Percentiles rank a stretch among this genome's conserved stretches.
Conservation (phyloP, 176 grass and related monocot genomes). For the Carex cristatella region DNA sequence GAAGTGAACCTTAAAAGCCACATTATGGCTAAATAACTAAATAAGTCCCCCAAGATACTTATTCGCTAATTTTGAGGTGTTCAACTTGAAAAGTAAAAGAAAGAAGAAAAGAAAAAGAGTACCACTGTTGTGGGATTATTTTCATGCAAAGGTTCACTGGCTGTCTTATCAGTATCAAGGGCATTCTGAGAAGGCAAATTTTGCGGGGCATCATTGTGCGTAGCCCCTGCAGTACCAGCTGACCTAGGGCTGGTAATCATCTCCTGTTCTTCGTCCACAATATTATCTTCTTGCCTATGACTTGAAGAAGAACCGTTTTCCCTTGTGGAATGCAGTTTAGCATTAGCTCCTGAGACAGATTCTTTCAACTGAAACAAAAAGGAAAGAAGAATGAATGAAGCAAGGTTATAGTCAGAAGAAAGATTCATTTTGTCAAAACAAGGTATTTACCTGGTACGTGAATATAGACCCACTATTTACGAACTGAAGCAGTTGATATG, state of each 20-base stretch:
- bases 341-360: background rate
- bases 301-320: background rate
- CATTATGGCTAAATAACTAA: background rate
- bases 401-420: background rate
- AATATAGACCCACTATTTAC: background rate
- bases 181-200: background rate
- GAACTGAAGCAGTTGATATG: background rate
- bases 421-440: background rate
- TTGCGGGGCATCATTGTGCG: background rate
- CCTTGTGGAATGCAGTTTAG: background rate
- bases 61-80: background rate
- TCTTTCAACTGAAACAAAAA: constrained; percentile 21
- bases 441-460: background rate
- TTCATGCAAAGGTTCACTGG: background rate
- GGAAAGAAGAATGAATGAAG: background rate
- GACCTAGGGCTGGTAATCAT: background rate
- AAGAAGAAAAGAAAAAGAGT: background rate
- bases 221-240: background rate
- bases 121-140: background rate
- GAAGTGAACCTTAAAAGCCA: background rate
- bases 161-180: background rate
- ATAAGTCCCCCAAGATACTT: background rate
- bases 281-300: background rate
- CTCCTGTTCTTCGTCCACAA: background rate
- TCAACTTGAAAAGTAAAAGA: constrained; percentile 1